Conservation (phyloP, 1,284 basidiomycete species). For the Ustilago vetiveriae region DNA sequence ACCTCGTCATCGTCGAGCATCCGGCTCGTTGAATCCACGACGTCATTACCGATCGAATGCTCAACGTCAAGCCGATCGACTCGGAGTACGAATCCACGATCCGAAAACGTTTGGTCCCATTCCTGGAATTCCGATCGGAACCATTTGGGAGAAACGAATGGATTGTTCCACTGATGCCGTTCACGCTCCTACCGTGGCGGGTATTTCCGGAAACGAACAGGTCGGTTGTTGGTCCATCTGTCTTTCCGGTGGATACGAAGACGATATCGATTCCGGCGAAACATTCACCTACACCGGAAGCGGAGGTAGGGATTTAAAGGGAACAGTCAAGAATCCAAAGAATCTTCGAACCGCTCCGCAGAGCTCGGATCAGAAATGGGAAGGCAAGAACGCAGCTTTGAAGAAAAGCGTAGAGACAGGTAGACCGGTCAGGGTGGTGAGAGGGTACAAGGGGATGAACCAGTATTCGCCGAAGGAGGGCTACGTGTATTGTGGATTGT, state of each 20-base stretch:
- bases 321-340: conserved; percentile 77
- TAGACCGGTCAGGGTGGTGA: conserved; percentile 81
- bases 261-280: conserved; percentile 82
- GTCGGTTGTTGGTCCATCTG: conserved; percentile 80
- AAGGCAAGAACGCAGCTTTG: conserved; percentile 78
- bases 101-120: conserved; percentile 53
- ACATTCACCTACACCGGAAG: conserved; percentile 74
- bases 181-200: conserved; percentile 76
- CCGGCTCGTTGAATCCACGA: conserved; percentile 6
- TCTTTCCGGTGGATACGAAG: conserved; percentile 80
- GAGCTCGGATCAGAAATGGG: conserved; percentile 79
- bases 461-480: conserved; percentile 64
- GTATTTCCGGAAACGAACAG: conserved; percentile 75
- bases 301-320: conserved; percentile 83
- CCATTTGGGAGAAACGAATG: conserved; percentile 47
- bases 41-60: background rate
- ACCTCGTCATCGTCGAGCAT: background rate
- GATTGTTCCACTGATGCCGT: conserved; percentile 43
- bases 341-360: conserved; percentile 85
- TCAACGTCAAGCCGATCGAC: conserved; percentile 24
- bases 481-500: conserved; percentile 86
- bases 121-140: conserved; percentile 67
- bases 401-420: conserved; percentile 75
- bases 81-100: conserved; percentile 35
- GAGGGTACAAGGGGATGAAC: conserved; percentile 79